A percentile compares a stretch with the other conserved stretches of the same genome.
phyloP scores from a whole-genome alignment of 192 early-diverging fungal genomes.

The Coemansia sp. region DNA sequence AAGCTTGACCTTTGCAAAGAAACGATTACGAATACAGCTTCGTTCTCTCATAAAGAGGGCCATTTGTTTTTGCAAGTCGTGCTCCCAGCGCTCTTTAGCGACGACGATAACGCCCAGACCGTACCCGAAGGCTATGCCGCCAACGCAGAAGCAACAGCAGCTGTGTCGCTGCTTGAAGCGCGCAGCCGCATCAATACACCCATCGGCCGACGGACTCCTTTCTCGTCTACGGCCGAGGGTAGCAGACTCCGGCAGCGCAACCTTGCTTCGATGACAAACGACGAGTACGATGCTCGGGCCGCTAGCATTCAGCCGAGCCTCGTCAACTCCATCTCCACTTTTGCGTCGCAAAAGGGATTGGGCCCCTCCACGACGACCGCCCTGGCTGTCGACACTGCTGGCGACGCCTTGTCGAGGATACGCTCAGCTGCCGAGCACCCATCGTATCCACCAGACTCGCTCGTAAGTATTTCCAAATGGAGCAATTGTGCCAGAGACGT shows the following conservation, averaged over 20 bases:
- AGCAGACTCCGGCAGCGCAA: conserved; percentile 24
- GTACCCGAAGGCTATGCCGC: not conserved
- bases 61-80: conserved; percentile 8
- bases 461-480: conserved; percentile 4
- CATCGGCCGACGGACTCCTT: not conserved
- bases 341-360: conserved; percentile 17
- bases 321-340: conserved; percentile 15
- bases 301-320: conserved; percentile 17
- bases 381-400: not conserved
- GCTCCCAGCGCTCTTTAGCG: not conserved
- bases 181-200: conserved; percentile 18
- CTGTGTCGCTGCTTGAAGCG: conserved; percentile 8
- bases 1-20: not conserved
- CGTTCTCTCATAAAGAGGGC: not conserved
- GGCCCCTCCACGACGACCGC: not conserved
- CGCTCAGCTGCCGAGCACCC: not conserved
- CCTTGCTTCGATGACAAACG: conserved; percentile 22
- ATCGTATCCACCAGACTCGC: not conserved
- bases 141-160: not conserved
- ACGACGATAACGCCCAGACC: not conserved
- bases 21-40: not conserved
- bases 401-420: not conserved
- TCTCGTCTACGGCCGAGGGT: conserved; percentile 27
- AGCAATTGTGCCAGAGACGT: not conserved
- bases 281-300: conserved; percentile 35